Base-by-base conservation (phyloP, 805 yeast genomes). In the Ogataea paraovalis region DNA sequence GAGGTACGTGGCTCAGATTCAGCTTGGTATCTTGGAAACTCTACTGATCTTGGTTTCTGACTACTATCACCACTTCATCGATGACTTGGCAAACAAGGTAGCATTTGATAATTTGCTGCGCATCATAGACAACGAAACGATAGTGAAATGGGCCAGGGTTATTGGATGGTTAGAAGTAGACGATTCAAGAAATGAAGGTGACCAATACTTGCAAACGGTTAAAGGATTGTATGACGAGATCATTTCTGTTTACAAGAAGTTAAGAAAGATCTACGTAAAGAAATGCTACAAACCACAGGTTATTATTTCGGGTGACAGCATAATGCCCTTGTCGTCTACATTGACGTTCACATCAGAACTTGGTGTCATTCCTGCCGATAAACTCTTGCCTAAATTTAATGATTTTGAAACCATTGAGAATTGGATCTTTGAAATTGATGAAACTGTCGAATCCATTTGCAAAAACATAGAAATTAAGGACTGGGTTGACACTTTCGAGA, bases 11-110 rank as follows among this genome's bases (percentile, higher is more conserved):
- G 82, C 85, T 10, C 87, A 83, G 59, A 86, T 91, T 39, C 94
- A 90, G 60, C 73, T 85, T 34, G 95, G 95, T 37, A 80, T 90
- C 28, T 70, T 90, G 49, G 95, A 87, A 60, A 87, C 89, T 0
- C 69, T 89, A 47, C 75, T 81, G 39, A 76, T 84, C 27, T 75
- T 95, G 64, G 79, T 88, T 19, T 75, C 79, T 41, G 83, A 84
- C 54, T 87, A 85, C 60, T 90, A 84, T 62, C 67, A 77, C 25
- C 94, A 87, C 60, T 87, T 91, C 59, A 75, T 83, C 3, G 85
- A 82, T 60, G 87, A 85, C 55, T 60, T 84, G 51, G 65, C 68
- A 12, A 81, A 83, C 57, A 81, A 85, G 55, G 68, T 72, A 4
- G 70, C 76, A 2, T 75, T 88, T 58, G 77, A 85, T 44, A 83